Conservation (phyloP, 371 early-diverging fungal genomes). For the Homolaphlyctis polyrhiza region DNA sequence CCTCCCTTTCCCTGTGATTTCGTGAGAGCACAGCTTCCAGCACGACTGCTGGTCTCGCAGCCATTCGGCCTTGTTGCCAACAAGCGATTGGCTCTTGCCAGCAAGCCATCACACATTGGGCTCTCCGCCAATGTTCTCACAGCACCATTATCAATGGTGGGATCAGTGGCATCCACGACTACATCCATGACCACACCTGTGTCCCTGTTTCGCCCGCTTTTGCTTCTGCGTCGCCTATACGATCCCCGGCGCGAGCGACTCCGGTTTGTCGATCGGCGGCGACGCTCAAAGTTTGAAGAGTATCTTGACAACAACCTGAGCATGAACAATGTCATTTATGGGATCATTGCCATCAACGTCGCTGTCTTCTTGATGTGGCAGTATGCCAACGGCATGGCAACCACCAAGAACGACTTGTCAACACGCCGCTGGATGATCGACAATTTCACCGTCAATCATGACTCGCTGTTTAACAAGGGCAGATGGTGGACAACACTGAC, state of each 20-base stretch:
- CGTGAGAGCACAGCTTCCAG: too few relatives aligned
- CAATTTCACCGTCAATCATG: constrained; percentile 21
- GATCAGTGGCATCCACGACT: constrained; percentile 1
- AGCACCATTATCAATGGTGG: too few relatives aligned
- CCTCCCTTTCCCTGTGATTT: too few relatives aligned
- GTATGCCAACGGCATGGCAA: constrained; percentile 13
- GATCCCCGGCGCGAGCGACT: background rate
- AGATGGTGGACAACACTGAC: constrained; percentile 33
- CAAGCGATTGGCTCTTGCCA: too few relatives aligned
- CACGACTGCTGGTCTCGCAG: too few relatives aligned
- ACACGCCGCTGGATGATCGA: constrained; percentile 18
- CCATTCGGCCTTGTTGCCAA: too few relatives aligned
- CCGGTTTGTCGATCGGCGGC: background rate
- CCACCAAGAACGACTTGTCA: constrained; percentile 6
- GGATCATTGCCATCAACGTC: background rate
- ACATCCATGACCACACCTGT: background rate
- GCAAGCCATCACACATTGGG: too few relatives aligned
- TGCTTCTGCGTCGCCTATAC: background rate
- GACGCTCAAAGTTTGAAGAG: background rate
- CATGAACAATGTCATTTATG: background rate
- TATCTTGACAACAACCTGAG: background rate
- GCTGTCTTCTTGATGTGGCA: constrained; percentile 29
- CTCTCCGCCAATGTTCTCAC: too few relatives aligned
- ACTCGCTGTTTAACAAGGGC: constrained; percentile 14
- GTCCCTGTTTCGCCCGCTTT: background rate